Evolutionary conservation across 371 early-diverging fungal species (phyloP).

Genomic region (Cladochytrium tenue): DNA sequence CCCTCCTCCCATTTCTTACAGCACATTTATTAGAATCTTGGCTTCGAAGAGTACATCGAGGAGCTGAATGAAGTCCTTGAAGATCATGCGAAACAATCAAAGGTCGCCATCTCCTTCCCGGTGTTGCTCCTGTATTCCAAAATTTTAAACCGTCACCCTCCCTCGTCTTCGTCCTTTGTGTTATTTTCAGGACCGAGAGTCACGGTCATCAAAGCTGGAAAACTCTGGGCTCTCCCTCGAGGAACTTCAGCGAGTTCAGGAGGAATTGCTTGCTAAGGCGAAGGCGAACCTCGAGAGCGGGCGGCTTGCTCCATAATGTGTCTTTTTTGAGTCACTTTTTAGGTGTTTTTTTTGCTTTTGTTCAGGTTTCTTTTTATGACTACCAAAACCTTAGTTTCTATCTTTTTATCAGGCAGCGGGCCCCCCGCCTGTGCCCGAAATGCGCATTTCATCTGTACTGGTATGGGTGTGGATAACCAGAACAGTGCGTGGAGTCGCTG

Average conservation of each 20-base stretch:
- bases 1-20: neutral
- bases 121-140: neutral
- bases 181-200: slow-evolving; percentile 79
- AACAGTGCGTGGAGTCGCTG: too few species aligned
- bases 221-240: slow-evolving; percentile 90
- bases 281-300: too few species aligned
- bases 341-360: too few species aligned
- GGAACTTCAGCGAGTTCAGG: slow-evolving; percentile 86
- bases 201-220: slow-evolving; percentile 81
- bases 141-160: neutral
- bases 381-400: too few species aligned
- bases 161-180: neutral
- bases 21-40: slow-evolving; percentile 61
- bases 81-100: slow-evolving; percentile 86
- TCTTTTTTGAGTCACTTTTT: too few species aligned
- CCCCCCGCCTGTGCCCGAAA: too few species aligned
- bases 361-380: too few species aligned
- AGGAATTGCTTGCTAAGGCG: slow-evolving; percentile 91
- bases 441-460: too few species aligned
- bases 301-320: too few species aligned
- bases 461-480: too few species aligned
- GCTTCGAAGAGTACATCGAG: slow-evolving; percentile 88
- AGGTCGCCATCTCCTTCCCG: slow-evolving; percentile 46
- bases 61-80: slow-evolving; percentile 87
- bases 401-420: too few species aligned